Base-by-base conservation (phyloP, 176 grass and related monocot species). In the Musa itinerans region DNA sequence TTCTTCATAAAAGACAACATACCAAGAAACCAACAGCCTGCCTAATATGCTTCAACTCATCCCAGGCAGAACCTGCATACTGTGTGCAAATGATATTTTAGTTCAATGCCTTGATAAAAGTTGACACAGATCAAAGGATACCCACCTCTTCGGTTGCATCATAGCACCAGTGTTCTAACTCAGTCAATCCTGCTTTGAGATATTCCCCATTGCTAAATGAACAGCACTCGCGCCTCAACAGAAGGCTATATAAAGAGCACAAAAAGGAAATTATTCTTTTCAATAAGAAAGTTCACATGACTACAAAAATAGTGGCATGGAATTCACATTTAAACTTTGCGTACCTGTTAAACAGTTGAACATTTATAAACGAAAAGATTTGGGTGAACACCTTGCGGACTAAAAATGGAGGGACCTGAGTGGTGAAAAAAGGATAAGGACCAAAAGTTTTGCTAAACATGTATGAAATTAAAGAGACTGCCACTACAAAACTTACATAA, bases 21-120 rank as follows among this genome's bases (percentile, higher is more conserved):
- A 96, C 92, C 92, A 96, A 54, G 81, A 92, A 96, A 78, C 91
- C 92, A 34, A 96, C 85, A 82, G 92, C 92, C 72, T 96, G 92
- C 78, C 82, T 86, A 43, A 88, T 96, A 80, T 96, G 89, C 81
- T 77, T 86, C 77, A 96, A 77, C 70, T 90, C 89, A 23, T 88
- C 89, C 89, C 87, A 96, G 29, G 85, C 81, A 82, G 85, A 82
- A 86, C 87, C 87, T 65, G 85, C 85, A 86, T 87, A 88, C 92
- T 96, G 85, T 52, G 19, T 67, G 27, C 76, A 78, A 79, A 78
- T 84, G 54, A 82, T 65, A 79, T 76, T 67, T 78, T 96, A 59
- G 80, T 61, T 43, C 26, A 50, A 82, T 73, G n/a, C 57, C 20
- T 23, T 82, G 72, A 79, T 53, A 74, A 71, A 43, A 8, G 58